Evolutionary conservation across 2,329 filamentous ascomycete genomes (phyloP).

Genomic region (Cytospora piceae): DNA sequence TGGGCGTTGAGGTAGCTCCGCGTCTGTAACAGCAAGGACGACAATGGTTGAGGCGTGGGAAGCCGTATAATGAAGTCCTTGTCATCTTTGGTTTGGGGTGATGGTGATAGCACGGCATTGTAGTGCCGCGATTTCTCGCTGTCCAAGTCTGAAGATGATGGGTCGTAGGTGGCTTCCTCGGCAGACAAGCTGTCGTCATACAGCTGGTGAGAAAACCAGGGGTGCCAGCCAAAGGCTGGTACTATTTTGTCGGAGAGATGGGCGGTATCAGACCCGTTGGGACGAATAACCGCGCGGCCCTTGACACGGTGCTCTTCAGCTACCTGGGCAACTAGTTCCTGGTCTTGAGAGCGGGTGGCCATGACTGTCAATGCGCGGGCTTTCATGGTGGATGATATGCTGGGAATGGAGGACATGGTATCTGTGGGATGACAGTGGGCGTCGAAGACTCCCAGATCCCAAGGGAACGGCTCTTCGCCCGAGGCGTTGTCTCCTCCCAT

Average conservation of each 20-base stretch:
- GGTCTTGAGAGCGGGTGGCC: conserved; percentile 77
- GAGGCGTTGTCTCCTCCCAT: conserved; percentile 23
- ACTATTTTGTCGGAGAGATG: conserved; percentile 44
- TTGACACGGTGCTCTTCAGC: conserved; percentile 58
- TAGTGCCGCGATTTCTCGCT: conserved; percentile 63
- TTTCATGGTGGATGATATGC: conserved; percentile 64
- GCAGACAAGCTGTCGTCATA: conserved; percentile 57
- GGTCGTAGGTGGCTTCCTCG: conserved; percentile 43
- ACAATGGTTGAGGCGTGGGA: conserved; percentile 64
- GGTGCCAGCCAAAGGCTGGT: conserved; percentile 85
- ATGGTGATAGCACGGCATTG: conserved; percentile 62
- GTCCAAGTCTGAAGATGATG: conserved; percentile 32
- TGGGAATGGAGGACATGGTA: conserved; percentile 64
- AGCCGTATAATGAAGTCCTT: conserved; percentile 53
- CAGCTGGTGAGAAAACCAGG: conserved; percentile 82
- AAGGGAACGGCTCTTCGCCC: conserved; percentile 57
- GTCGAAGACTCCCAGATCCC: conserved; percentile 73
- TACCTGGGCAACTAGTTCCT: conserved; percentile 68
- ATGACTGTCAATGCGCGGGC: conserved; percentile 71
- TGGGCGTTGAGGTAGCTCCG: conserved; percentile 57
- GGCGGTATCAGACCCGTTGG: conserved; percentile 33
- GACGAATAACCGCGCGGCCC: conserved; percentile 30
- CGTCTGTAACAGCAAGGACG: conserved; percentile 60
- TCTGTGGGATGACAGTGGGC: conserved; percentile 87
- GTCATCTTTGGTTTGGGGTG: conserved; percentile 47